Base-by-base conservation (phyloP, 2,329 filamentous ascomycete genomes). In the Aspergillus nomiae region DNA sequence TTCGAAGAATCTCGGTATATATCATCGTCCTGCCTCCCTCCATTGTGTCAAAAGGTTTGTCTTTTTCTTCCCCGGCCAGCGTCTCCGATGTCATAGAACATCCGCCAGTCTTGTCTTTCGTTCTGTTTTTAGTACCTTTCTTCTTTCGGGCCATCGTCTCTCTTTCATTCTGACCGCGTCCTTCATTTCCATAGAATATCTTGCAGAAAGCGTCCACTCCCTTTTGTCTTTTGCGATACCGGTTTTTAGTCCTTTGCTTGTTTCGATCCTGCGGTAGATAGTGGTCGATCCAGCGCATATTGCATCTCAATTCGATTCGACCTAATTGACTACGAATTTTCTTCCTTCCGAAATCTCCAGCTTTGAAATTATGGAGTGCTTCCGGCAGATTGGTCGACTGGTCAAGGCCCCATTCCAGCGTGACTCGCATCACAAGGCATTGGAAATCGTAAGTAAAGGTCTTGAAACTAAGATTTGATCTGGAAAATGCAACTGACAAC, bases 381-480 rank as follows among this genome's bases (percentile, higher is more conserved):
- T 79, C 59, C 71, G 74, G 55, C 74, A 75, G 61, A 69, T 79
- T 30, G 67, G 70, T 55, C 74, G 72, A 57, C 74, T 74, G 62
- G 55, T 78, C 50, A 77, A 73, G 58, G 69, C 72, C 28, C 71
- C 74, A 7, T 77, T 78, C 61, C 69, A 63, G 53, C 72, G 71
- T 54, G 68, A 69, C 16, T 65, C 72, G 45, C 71, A 70, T 21
- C 70, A 41, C 8, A 41, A 65, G 30, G 69, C 67, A n/a, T 67
- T 79, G 62, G 75, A 78, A 56, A 79, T 79, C 61, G 76, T 79
- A 60, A 66, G 73, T 67, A 61, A 10, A 50, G 51, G 46, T 30
- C 36, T 26, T 34, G 7, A 48, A 30, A 34, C 21, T 24, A 7
- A 28, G 12, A 21, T 4, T 41, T 30, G 0, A 34, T 6, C 6